A percentile compares a stretch with the other conserved stretches of the same genome.
Conservation (phyloP, 257 asterid species). For the Ballota nigra region DNA sequence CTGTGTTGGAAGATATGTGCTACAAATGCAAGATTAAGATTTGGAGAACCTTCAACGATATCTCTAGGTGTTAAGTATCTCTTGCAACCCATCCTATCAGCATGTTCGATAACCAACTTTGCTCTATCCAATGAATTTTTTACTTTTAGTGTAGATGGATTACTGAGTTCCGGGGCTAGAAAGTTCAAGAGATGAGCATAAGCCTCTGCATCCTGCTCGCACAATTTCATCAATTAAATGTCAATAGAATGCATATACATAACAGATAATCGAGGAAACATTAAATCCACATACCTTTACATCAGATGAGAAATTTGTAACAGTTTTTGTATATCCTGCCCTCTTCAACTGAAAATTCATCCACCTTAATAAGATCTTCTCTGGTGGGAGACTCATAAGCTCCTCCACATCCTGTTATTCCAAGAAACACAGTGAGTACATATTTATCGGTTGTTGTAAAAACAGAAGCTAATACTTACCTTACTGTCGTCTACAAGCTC, state of each 20-base stretch:
- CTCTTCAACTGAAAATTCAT: slow-evolving; percentile 93
- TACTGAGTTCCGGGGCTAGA: slow-evolving; percentile 86
- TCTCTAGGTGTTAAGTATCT: slow-evolving; percentile 94
- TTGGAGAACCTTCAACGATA: slow-evolving; percentile 95
- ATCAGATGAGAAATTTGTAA: slow-evolving; percentile 93
- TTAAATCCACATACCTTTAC: slow-evolving; percentile 61
- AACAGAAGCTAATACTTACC: slow-evolving; percentile 37
- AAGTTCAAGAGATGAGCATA: slow-evolving; percentile 82
- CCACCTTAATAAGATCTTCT: slow-evolving; percentile 91
- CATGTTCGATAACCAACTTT: slow-evolving; percentile 88
- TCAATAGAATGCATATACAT: background rate
- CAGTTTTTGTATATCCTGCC: slow-evolving; percentile 69
- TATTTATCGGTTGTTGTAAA: background rate
- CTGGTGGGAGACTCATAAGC: slow-evolving; percentile 94
- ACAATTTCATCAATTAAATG: background rate
- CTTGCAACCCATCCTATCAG: slow-evolving; percentile 98
- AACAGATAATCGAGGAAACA: background rate
- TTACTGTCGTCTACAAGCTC: slow-evolving; percentile 87
- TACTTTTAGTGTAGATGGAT: slow-evolving; percentile 61
- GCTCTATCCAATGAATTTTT: slow-evolving; percentile 74
- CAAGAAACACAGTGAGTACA: slow-evolving; percentile 9
- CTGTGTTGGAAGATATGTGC: slow-evolving; percentile 98
- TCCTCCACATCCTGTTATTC: slow-evolving; percentile 82
- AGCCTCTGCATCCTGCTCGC: slow-evolving; percentile 88
- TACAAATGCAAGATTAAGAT: slow-evolving; percentile 97